Conservation (phyloP, 2,329 filamentous ascomycete species). For the Cytospora piceicola region DNA sequence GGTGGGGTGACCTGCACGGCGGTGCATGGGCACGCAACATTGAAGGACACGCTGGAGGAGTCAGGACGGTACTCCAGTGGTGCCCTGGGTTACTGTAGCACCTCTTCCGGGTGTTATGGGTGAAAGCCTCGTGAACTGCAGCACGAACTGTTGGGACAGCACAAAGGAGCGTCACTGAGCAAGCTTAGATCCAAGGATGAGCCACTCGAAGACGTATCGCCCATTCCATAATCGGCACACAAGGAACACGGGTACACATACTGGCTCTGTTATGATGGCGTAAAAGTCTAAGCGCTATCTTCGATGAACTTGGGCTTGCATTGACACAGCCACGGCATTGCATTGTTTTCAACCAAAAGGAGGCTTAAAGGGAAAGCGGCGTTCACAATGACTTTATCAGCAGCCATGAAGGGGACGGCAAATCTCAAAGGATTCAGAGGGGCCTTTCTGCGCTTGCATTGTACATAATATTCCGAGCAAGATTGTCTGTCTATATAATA, state of each 20-base stretch:
- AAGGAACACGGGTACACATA: not conserved
- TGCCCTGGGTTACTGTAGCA: not conserved
- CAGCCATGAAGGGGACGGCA: not conserved
- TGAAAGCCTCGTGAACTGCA: not conserved
- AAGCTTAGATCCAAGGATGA: not conserved
- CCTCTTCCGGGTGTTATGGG: not conserved
- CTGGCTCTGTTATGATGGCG: not conserved
- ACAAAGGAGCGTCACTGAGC: not conserved
- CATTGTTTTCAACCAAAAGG: slow-evolving; percentile 9
- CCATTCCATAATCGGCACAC: not conserved
- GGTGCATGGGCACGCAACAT: not conserved
- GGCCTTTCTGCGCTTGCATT: not conserved
- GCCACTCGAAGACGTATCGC: not conserved
- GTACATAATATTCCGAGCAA: not conserved
- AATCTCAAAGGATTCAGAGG: not conserved
- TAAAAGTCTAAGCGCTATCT: not conserved
- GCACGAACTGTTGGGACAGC: not conserved
- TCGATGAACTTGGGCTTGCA: not conserved
- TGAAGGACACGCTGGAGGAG: not conserved
- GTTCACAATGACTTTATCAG: not conserved
- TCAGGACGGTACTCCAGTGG: not conserved
- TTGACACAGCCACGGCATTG: slow-evolving; percentile 1
- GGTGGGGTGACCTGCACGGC: not conserved
- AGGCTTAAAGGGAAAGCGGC: not conserved
- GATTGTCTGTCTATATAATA: not conserved